Evolutionary conservation across 805 yeast species (phyloP).

Genomic region (Saccharomyces mikatae): DNA sequence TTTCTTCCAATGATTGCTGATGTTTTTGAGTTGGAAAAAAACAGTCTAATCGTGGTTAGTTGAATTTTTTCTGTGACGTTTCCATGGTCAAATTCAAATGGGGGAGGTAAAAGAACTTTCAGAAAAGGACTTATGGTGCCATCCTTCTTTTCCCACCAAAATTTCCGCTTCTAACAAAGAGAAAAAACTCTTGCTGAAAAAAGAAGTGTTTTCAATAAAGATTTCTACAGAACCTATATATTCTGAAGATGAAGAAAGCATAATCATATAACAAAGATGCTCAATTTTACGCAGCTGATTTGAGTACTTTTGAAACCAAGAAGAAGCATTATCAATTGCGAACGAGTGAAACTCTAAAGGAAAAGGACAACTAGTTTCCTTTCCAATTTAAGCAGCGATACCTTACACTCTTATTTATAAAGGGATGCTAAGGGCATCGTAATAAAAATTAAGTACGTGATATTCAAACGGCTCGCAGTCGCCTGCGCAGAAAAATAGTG

Average conservation of each 20-base stretch:
- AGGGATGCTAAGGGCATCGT: background rate
- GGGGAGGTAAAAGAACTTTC: constrained; percentile 18
- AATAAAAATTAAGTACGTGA: background rate
- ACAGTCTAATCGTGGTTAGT: constrained; percentile 41
- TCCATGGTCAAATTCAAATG: constrained; percentile 10
- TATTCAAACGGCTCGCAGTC: background rate
- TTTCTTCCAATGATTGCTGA: constrained; percentile 80
- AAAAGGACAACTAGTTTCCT: background rate
- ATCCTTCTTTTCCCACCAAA: background rate
- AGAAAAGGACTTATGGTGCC: constrained; percentile 62
- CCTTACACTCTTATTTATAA: background rate
- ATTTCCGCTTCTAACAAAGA: background rate
- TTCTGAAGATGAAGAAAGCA: background rate
- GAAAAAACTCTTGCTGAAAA: background rate
- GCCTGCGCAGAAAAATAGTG: background rate
- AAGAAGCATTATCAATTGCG: background rate
- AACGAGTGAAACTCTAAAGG: background rate
- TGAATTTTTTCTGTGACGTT: constrained; percentile 7
- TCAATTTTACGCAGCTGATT: background rate
- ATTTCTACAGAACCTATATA: background rate
- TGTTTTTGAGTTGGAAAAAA: constrained; percentile 77
- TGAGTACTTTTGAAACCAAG: background rate
- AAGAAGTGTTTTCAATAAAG: background rate
- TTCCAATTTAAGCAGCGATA: background rate
- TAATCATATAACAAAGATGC: background rate